Percentiles rank a stretch among this genome's conserved stretches.
phyloP scores from a whole-genome alignment of 306 rosid genomes.

The Glycine tomentella region DNA sequence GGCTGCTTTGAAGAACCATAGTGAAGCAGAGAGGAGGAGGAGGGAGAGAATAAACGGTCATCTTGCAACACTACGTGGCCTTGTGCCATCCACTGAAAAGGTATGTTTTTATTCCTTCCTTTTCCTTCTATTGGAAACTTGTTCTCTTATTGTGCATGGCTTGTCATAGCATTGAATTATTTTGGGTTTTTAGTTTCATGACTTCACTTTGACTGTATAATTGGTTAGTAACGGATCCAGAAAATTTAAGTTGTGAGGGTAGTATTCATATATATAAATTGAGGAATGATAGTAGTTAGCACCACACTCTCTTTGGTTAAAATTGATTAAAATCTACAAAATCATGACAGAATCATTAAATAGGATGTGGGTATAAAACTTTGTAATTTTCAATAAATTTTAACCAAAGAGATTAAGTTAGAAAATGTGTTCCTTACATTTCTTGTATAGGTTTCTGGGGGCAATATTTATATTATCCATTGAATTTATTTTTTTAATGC shows the following conservation, averaged over 20 bases:
- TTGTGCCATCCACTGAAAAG: constrained; percentile 70
- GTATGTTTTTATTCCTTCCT: constrained; percentile 44
- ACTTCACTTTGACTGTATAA: constrained; percentile 28
- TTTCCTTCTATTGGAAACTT: constrained; percentile 19
- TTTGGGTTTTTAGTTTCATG: constrained; percentile 7
- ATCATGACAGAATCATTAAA: too few species aligned
- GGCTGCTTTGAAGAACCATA: constrained; percentile 82
- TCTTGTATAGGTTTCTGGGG: background rate
- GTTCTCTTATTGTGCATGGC: background rate
- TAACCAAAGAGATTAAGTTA: too few species aligned
- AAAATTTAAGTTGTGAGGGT: background rate
- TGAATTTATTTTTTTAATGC: background rate
- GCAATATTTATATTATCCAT: background rate
- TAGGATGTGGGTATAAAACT: too few species aligned
- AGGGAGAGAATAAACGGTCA: constrained; percentile 90
- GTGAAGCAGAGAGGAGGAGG: constrained; percentile 91
- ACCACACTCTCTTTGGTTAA: too few species aligned
- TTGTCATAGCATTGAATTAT: background rate
- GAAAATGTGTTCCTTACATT: too few species aligned
- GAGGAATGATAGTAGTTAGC: too few species aligned
- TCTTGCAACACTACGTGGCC: constrained; percentile 76
- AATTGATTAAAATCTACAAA: too few species aligned
- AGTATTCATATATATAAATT: background rate
- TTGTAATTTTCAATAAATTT: too few species aligned
- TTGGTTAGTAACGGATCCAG: background rate